A percentile compares a stretch with the other conserved stretches of the same genome.
phyloP scores from a whole-genome alignment of 2,329 filamentous ascomycete species.

The Mycosphaerelloides madeirae region DNA sequence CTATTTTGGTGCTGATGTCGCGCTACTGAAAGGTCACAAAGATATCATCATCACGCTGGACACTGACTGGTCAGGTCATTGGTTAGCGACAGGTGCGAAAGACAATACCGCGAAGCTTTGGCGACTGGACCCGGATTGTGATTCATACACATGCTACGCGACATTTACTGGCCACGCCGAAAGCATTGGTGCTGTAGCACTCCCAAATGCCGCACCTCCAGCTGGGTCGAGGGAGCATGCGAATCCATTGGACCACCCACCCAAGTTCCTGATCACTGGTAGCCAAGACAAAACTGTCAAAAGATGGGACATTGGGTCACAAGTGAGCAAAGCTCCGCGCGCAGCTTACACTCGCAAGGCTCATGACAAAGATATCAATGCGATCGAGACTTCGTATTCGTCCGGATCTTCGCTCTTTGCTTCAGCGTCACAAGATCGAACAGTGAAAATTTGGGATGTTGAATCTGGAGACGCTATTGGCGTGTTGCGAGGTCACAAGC shows the following conservation, averaged over 20 bases:
- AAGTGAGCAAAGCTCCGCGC: slow-evolving; percentile 48
- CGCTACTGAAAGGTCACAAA: slow-evolving; percentile 79
- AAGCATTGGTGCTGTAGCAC: slow-evolving; percentile 81
- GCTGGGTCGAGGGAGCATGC: slow-evolving; percentile 65
- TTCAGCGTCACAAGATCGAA: slow-evolving; percentile 92
- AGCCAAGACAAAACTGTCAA: slow-evolving; percentile 96
- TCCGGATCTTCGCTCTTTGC: slow-evolving; percentile 75
- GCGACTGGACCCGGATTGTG: slow-evolving; percentile 71
- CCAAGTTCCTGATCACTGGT: slow-evolving; percentile 79
- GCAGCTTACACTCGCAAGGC: slow-evolving; percentile 87
- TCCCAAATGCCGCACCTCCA: slow-evolving; percentile 66
- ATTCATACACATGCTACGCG: slow-evolving; percentile 73
- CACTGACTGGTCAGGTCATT: slow-evolving; percentile 93
- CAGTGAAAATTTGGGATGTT: slow-evolving; percentile 92
- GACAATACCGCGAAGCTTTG: slow-evolving; percentile 92
- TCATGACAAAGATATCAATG: slow-evolving; percentile 98
- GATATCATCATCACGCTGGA: slow-evolving; percentile 95
- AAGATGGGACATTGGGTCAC: slow-evolving; percentile 69
- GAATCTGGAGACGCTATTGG: slow-evolving; percentile 87
- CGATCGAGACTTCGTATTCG: slow-evolving; percentile 67
- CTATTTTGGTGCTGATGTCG: slow-evolving; percentile 88
- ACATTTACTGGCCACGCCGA: slow-evolving; percentile 89
- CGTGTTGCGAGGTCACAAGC: slow-evolving; percentile 84
- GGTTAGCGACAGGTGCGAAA: slow-evolving; percentile 93
- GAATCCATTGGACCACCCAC: slow-evolving; percentile 73